A percentile compares a stretch with the other conserved stretches of the same genome.
These are phyloP conservation scores for Globisporangium okanoganense DNA, from an alignment of 352 stramenopile species.

Conservation along the genomic window DNA sequence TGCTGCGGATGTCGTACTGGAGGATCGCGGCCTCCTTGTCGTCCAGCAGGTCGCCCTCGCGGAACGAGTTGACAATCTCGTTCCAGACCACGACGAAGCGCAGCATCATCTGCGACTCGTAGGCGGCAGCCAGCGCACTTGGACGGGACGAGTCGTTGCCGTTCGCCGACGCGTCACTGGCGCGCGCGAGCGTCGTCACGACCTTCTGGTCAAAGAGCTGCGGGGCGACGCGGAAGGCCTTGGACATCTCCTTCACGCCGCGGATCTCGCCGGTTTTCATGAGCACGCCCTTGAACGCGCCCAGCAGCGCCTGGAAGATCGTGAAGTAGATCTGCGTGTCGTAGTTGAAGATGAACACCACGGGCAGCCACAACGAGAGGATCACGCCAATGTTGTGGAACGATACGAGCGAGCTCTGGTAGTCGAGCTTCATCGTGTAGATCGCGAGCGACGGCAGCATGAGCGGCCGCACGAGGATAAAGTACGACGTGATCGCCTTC, in stretches of 20 bases:
- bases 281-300: constrained; percentile 56
- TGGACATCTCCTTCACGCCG: constrained; percentile 66
- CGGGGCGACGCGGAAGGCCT: constrained; percentile 68
- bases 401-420: constrained; percentile 62
- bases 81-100: constrained; percentile 83
- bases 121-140: constrained; percentile 45
- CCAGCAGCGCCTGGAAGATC: constrained; percentile 64
- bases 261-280: constrained; percentile 79
- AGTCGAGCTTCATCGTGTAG: constrained; percentile 65
- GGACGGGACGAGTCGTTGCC: constrained; percentile 40
- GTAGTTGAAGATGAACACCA: constrained; percentile 79
- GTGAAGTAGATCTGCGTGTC: constrained; percentile 82
- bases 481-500: constrained; percentile 60
- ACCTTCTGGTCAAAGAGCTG: constrained; percentile 81
- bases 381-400: constrained; percentile 77
- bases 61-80: constrained; percentile 81
- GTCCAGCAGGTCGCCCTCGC: constrained; percentile 64
- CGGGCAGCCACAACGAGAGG: constrained; percentile 55
- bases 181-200: constrained; percentile 53
- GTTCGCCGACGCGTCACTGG: constrained; percentile 45
- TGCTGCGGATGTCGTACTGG: constrained; percentile 84
- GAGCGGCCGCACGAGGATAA: constrained; percentile 56
- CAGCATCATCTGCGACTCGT: constrained; percentile 81
- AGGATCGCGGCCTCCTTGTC: constrained; percentile 77
- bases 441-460: constrained; percentile 68